phyloP scores from a whole-genome alignment of 352 stramenopile genomes.

The Globisporangium okanoganense region DNA sequence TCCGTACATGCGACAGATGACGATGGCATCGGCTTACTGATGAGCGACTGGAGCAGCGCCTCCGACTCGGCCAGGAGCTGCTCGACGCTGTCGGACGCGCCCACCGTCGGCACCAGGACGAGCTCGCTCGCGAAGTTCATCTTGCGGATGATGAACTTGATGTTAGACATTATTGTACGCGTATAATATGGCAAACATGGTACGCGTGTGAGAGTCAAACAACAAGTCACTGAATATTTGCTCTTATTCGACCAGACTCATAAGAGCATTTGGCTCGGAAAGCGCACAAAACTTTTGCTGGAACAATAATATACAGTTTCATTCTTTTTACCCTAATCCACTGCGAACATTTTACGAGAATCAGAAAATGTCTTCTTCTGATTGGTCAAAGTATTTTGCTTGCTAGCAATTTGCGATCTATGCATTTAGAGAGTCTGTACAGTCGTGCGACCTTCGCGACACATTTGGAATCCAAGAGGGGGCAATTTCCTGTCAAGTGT shows the following conservation, averaged over 20 bases:
- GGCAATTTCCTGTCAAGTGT: not conserved
- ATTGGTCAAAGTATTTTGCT: too few relatives aligned
- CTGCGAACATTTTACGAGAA: too few relatives aligned
- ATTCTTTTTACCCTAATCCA: too few relatives aligned
- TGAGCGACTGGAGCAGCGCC: not conserved
- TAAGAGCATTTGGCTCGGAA: too few relatives aligned
- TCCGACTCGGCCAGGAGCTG: not conserved
- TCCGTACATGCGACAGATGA: not conserved
- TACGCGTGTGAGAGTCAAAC: not conserved
- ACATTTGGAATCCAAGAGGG: not conserved
- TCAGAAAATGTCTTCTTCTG: too few relatives aligned
- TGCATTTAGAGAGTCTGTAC: not conserved
- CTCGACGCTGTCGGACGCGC: not conserved
- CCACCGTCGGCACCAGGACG: not conserved
- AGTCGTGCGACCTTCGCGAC: conserved; percentile 2
- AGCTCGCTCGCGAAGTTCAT: not conserved
- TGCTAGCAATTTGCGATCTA: conserved; percentile 5
- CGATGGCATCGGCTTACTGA: not conserved
- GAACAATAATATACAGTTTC: too few relatives aligned
- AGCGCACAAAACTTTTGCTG: too few relatives aligned
- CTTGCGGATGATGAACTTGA: not conserved
- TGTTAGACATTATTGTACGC: too few relatives aligned
- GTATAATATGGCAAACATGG: not conserved
- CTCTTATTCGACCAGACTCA: not conserved
- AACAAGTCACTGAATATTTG: not conserved